These are phyloP conservation scores for Raphanus sativus DNA, from an alignment of 345 rosid genomes.

Conservation along the genomic window DNA sequence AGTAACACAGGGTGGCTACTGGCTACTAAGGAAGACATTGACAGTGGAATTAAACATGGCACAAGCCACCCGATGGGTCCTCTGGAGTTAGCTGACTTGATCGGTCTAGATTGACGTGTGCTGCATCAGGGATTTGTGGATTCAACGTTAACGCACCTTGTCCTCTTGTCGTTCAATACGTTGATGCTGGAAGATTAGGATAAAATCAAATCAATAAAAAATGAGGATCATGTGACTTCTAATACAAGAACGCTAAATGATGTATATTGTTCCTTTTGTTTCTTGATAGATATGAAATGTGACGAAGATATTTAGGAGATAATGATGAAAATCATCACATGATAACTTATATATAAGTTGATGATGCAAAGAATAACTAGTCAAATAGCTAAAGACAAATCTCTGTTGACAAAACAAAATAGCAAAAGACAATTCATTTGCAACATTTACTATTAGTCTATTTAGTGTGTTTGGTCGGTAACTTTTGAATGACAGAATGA, in stretches of 20 bases:
- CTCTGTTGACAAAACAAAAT: conserved; percentile 9
- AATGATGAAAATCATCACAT: conserved; percentile 22
- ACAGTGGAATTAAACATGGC: conserved; percentile 80
- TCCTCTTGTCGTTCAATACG: conserved; percentile 79
- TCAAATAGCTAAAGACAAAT: conserved; percentile 30
- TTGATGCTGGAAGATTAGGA: conserved; percentile 80
- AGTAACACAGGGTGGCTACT: conserved; percentile 73
- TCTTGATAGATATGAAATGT: neutral
- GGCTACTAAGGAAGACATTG: conserved; percentile 87
- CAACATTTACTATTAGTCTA: neutral
- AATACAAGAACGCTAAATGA: neutral
- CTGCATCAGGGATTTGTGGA: conserved; percentile 67
- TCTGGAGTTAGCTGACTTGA: conserved; percentile 76
- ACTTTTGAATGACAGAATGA: too few relatives aligned
- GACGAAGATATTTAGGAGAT: conserved; percentile 31
- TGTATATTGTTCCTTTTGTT: neutral
- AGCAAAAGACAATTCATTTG: conserved; percentile 2
- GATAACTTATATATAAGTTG: conserved; percentile 15
- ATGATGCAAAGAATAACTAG: conserved; percentile 27
- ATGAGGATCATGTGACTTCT: neutral
- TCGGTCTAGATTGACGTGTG: conserved; percentile 68
- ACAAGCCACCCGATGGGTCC: conserved; percentile 93
- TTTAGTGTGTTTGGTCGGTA: too few relatives aligned
- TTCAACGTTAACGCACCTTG: conserved; percentile 61
- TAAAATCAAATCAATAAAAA: neutral